These are phyloP conservation scores for Ogataea nakhonphanomensis DNA, from an alignment of 805 yeast genomes.

Conservation along the genomic window DNA sequence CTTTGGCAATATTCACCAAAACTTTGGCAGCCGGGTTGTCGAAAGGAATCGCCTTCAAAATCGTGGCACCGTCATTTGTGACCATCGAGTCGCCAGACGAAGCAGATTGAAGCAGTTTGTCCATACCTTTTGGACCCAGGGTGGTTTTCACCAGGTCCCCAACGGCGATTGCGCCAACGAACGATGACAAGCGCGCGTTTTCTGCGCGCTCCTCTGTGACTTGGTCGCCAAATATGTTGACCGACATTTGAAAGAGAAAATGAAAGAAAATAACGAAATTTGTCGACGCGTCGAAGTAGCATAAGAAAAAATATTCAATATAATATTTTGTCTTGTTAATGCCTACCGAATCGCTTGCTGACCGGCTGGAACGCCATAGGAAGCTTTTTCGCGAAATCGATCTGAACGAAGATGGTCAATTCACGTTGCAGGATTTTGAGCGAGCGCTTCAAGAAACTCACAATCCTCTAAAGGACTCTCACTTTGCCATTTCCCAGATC, in stretches of 20 bases:
- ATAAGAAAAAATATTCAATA: neutral
- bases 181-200: constrained; percentile 95
- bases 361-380: constrained; percentile 33
- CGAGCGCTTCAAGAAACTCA: constrained; percentile 43
- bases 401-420: constrained; percentile 41
- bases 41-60: constrained; percentile 86
- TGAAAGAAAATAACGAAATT: constrained; percentile 2
- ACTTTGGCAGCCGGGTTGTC: constrained; percentile 98
- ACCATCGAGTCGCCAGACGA: constrained; percentile 74
- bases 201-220: constrained; percentile 98
- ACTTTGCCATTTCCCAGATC: constrained; percentile 53
- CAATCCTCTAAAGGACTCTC: constrained; percentile 64
- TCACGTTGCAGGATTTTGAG: constrained; percentile 47
- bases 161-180: constrained; percentile 98
- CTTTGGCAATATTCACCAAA: constrained; percentile 88
- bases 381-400: constrained; percentile 45
- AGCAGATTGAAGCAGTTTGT: constrained; percentile 85
- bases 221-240: constrained; percentile 94
- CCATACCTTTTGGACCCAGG: constrained; percentile 99
- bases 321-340: neutral
- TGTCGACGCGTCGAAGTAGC: constrained; percentile 9
- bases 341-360: constrained; percentile 19
- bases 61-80: constrained; percentile 98
- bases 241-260: constrained; percentile 47
- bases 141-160: constrained; percentile 95